Percentiles rank a stretch among this genome's conserved stretches.
These are phyloP conservation scores for Aspergillus incahuasiensis DNA, from an alignment of 495 filamentous ascomycete species.

Conservation along the genomic window DNA sequence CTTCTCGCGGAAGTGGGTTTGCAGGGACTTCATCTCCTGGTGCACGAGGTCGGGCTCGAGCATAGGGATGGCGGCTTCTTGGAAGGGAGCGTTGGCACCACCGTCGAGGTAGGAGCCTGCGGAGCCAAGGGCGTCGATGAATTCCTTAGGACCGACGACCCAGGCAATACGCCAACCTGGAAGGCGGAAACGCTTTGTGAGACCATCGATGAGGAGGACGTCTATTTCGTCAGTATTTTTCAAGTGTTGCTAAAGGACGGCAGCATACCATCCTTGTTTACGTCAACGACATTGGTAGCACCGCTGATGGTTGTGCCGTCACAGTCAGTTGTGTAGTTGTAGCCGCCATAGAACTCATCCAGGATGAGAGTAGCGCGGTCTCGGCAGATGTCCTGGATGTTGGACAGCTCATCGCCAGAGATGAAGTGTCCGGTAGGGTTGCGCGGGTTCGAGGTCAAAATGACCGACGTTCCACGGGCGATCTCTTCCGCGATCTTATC, in stretches of 20 bases:
- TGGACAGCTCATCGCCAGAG: constrained; percentile 69
- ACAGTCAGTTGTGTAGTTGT: constrained; percentile 89
- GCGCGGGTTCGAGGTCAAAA: constrained; percentile 92
- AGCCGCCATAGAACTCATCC: constrained; percentile 96
- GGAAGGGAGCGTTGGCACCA: constrained; percentile 91
- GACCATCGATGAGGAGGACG: constrained; percentile 89
- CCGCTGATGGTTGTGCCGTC: constrained; percentile 84
- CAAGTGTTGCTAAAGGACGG: constrained; percentile 29
- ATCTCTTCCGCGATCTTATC: constrained; percentile 91
- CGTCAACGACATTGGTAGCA: constrained; percentile 74
- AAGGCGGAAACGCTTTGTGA: constrained; percentile 94
- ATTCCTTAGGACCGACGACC: constrained; percentile 94
- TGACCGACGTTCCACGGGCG: constrained; percentile 77
- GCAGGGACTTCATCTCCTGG: constrained; percentile 85
- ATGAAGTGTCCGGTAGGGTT: constrained; percentile 93
- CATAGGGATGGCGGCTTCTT: constrained; percentile 89
- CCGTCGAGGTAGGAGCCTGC: constrained; percentile 96
- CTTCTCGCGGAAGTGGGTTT: constrained; percentile 82
- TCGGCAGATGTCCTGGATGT: constrained; percentile 89
- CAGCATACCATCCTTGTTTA: constrained; percentile 55
- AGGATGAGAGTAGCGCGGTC: constrained; percentile 86
- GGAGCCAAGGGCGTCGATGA: constrained; percentile 88
- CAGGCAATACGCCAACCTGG: constrained; percentile 96
- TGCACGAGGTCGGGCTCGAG: constrained; percentile 75
- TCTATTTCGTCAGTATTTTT: constrained; percentile 40